phyloP scores from a whole-genome alignment of 192 early-diverging fungal species.

The Rhizoclosmatium globosum region DNA sequence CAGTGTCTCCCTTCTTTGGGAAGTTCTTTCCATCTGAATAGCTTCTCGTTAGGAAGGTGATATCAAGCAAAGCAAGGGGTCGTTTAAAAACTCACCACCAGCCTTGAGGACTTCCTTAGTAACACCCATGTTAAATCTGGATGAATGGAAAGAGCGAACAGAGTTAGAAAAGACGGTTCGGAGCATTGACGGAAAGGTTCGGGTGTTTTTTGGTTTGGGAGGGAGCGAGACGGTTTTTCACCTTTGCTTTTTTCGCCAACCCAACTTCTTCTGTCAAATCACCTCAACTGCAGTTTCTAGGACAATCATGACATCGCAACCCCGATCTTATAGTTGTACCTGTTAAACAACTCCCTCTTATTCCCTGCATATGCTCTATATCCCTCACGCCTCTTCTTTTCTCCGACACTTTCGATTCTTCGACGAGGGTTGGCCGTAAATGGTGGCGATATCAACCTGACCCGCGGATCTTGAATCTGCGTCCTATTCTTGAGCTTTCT shows the following conservation, averaged over 20 bases:
- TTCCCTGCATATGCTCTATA: neutral
- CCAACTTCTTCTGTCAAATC: neutral
- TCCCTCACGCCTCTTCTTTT: slow-evolving; percentile 22
- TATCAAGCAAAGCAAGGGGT: neutral
- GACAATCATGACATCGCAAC: too few species aligned
- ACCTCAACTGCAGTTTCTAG: neutral
- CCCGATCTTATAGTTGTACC: too few species aligned
- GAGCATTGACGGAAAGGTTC: neutral
- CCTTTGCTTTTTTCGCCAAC: slow-evolving; percentile 1
- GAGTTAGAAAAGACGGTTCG: neutral
- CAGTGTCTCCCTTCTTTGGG: slow-evolving; percentile 64
- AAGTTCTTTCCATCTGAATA: slow-evolving; percentile 55
- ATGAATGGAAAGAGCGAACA: slow-evolving; percentile 18
- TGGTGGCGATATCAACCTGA: neutral
- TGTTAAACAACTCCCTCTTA: too few species aligned
- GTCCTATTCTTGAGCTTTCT: too few species aligned
- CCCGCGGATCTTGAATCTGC: too few species aligned
- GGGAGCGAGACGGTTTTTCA: neutral
- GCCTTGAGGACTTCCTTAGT: slow-evolving; percentile 57
- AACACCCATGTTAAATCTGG: slow-evolving; percentile 50
- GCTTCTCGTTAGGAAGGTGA: too few species aligned
- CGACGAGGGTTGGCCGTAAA: slow-evolving; percentile 22
- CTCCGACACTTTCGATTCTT: slow-evolving; percentile 23
- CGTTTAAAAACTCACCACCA: slow-evolving; percentile 31
- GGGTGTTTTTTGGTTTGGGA: neutral